phyloP scores from a whole-genome alignment of 2,329 filamentous ascomycete species.

The Colletotrichum siamense region DNA sequence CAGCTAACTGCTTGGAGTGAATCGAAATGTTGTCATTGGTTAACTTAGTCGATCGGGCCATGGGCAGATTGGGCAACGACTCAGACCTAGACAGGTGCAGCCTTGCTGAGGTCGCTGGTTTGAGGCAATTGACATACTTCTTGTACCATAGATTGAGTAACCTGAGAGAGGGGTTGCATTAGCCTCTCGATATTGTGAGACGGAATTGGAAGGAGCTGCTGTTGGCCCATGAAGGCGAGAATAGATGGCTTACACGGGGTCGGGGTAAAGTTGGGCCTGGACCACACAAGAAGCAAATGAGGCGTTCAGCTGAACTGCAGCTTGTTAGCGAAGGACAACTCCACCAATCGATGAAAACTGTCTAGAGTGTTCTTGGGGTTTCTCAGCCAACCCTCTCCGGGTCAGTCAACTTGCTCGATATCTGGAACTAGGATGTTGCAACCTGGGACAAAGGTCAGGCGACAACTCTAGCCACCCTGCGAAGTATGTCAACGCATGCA shows the following conservation, averaged over 20 bases:
- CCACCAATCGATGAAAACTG: background rate
- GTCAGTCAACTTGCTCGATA: background rate
- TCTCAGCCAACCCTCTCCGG: background rate
- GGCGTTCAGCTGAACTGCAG: constrained; percentile 12
- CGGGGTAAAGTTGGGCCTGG: background rate
- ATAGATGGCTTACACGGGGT: constrained; percentile 1
- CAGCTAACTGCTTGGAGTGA: background rate
- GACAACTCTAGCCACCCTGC: background rate
- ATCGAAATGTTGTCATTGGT: background rate
- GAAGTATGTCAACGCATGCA: background rate
- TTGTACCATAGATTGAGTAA: background rate
- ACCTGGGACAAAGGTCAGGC: background rate
- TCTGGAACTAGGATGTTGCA: background rate
- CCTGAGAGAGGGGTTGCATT: background rate
- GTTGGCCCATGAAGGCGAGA: background rate
- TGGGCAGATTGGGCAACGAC: background rate
- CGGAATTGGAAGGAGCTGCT: background rate
- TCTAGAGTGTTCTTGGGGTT: background rate
- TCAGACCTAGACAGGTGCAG: background rate
- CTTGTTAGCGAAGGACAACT: background rate
- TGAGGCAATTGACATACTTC: background rate
- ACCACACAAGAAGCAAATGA: background rate
- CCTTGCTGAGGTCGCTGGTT: background rate
- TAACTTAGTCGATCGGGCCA: background rate
- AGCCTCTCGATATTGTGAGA: background rate